Conservation (phyloP, 2,329 filamentous ascomycete species). For the Bretziella fagacearum region DNA sequence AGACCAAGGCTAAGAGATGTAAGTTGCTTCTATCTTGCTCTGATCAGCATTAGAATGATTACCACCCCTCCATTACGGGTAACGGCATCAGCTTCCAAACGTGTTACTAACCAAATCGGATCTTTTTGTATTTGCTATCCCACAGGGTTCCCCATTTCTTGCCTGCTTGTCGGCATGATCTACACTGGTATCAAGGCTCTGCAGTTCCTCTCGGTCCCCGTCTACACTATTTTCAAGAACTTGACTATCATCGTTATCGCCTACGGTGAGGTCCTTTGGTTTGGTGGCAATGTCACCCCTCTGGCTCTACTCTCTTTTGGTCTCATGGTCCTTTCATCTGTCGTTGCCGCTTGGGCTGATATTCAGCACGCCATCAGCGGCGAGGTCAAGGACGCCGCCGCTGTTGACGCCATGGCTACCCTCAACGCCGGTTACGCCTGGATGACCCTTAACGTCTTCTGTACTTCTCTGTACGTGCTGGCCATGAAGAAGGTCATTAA, state of each 20-base stretch:
- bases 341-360: conserved; percentile 94
- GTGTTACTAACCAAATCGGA: conserved; percentile 6
- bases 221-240: conserved; percentile 99
- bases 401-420: conserved; percentile 64
- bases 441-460: conserved; percentile 96
- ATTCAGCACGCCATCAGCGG: conserved; percentile 68
- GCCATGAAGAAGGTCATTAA: conserved; percentile 98
- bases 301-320: conserved; percentile 87
- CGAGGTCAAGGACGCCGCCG: conserved; percentile 38
- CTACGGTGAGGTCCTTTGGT: conserved; percentile 96
- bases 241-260: conserved; percentile 97
- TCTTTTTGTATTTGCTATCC: not conserved
- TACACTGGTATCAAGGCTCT: conserved; percentile 94
- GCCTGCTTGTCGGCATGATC: conserved; percentile 96
- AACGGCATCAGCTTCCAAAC: not conserved
- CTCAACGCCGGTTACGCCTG: conserved; percentile 90
- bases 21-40: conserved; percentile 21
- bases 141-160: conserved; percentile 88
- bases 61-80: not conserved
- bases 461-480: conserved; percentile 75
- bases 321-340: conserved; percentile 86
- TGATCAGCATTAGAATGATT: not conserved
- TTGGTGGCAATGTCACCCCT: conserved; percentile 77
- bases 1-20: conserved; percentile 87
- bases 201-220: conserved; percentile 89